Evolutionary conservation across 78 protist genomes (phyloP).

Genomic region (Chrysochromulina parva): DNA sequence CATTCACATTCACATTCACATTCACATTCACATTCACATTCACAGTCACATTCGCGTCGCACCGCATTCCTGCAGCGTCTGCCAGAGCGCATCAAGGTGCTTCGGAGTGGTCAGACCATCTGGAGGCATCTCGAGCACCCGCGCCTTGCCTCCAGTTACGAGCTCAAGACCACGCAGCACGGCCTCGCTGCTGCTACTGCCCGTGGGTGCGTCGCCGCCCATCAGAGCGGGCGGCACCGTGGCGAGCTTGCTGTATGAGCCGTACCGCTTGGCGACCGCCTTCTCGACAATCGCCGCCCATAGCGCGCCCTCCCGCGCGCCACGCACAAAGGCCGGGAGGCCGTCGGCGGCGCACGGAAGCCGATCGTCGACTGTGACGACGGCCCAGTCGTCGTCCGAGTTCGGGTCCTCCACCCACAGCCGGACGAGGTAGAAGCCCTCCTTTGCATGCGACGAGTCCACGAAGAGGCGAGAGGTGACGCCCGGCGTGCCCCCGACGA

Average conservation of each 20-base stretch:
- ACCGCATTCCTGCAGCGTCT: not conserved
- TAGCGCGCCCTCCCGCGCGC: not conserved
- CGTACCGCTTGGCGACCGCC: conserved; percentile 18
- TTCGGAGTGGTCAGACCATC: not conserved
- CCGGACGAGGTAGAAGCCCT: not conserved
- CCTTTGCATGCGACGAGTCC: not conserved
- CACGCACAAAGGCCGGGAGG: not conserved
- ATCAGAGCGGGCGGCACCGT: not conserved
- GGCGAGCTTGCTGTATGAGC: not conserved
- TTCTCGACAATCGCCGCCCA: conserved; percentile 18
- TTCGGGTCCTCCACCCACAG: not conserved
- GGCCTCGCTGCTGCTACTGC: too few species aligned
- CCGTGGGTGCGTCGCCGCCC: not conserved
- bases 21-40: too few species aligned
- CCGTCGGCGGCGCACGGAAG: conserved; percentile 16
- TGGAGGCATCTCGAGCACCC: too few species aligned
- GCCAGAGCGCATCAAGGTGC: not conserved
- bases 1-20: too few species aligned
- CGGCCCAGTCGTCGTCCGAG: not conserved
- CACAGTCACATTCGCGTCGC: not conserved
- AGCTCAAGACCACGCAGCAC: too few species aligned
- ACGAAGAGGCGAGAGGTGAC: not conserved
- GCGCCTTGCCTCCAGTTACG: too few species aligned
- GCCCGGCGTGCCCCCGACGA: not conserved
- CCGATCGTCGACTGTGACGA: not conserved